A percentile compares a stretch with the other conserved stretches of the same genome.
These are phyloP conservation scores for Atkinsonella hypoxylon DNA, from an alignment of 2,329 filamentous ascomycete genomes.

Conservation along the genomic window DNA sequence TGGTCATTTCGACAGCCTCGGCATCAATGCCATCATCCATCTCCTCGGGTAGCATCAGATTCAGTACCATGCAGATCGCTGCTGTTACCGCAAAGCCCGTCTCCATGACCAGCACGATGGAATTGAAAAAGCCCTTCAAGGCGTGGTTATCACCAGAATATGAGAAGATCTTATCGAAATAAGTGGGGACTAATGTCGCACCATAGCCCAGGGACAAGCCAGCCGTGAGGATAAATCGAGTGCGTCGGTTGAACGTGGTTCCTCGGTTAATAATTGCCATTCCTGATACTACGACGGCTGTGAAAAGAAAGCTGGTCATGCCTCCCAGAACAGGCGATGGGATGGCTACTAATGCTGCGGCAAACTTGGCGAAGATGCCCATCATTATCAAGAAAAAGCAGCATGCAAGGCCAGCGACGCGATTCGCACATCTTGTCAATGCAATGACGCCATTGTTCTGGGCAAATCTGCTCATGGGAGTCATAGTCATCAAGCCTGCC, in stretches of 20 bases:
- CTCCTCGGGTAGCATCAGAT: slow-evolving; percentile 62
- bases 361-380: slow-evolving; percentile 78
- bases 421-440: slow-evolving; percentile 68
- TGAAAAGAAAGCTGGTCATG: slow-evolving; percentile 39
- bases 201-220: slow-evolving; percentile 62
- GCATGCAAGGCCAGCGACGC: slow-evolving; percentile 67
- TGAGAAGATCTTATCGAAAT: slow-evolving; percentile 61
- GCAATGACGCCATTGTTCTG: slow-evolving; percentile 82
- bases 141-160: slow-evolving; percentile 56
- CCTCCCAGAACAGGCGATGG: slow-evolving; percentile 46
- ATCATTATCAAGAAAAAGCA: slow-evolving; percentile 68
- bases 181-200: slow-evolving; percentile 52
- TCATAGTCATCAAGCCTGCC: slow-evolving; percentile 66
- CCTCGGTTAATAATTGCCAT: slow-evolving; percentile 61
- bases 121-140: slow-evolving; percentile 63
- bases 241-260: slow-evolving; percentile 64
- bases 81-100: slow-evolving; percentile 68
- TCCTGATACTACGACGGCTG: slow-evolving; percentile 67
- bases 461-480: slow-evolving; percentile 68
- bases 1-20: background rate
- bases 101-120: slow-evolving; percentile 60
- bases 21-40: slow-evolving; percentile 40
- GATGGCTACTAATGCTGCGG: slow-evolving; percentile 56
- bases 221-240: slow-evolving; percentile 70
- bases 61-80: slow-evolving; percentile 59